Conservation (phyloP, 208 protist genomes). For the Phytomonas sp. region DNA sequence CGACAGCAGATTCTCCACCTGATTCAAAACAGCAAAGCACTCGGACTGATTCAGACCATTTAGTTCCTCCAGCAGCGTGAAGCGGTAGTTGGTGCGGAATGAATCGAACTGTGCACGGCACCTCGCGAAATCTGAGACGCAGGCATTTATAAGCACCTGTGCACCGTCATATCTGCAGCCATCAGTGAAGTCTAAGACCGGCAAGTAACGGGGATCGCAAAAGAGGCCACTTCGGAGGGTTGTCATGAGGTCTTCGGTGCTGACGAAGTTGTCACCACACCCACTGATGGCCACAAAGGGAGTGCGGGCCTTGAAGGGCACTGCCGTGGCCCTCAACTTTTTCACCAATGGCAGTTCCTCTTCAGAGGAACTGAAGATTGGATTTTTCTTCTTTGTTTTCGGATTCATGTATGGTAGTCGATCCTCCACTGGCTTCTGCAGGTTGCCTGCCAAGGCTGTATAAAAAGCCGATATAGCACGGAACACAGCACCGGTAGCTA, state of each 20-base stretch:
- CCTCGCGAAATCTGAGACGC: constrained; percentile 74
- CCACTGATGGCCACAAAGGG: constrained; percentile 83
- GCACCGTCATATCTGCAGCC: constrained; percentile 75
- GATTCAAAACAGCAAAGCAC: constrained; percentile 71
- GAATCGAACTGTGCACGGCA: constrained; percentile 80
- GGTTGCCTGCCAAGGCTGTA: constrained; percentile 35
- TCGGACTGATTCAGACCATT: constrained; percentile 86
- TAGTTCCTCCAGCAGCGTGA: constrained; percentile 79
- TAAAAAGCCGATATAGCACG: constrained; percentile 76
- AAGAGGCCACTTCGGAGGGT: constrained; percentile 78
- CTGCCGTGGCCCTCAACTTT: constrained; percentile 35
- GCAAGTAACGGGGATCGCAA: constrained; percentile 75
- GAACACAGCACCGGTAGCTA: constrained; percentile 57
- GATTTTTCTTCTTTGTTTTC: constrained; percentile 41
- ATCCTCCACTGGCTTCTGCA: constrained; percentile 26
- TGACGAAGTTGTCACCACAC: constrained; percentile 72
- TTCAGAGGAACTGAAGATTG: constrained; percentile 29
- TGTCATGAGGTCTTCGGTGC: constrained; percentile 70
- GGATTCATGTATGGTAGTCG: constrained; percentile 70
- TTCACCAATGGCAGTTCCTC: constrained; percentile 37
- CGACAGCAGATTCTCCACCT: constrained; percentile 58
- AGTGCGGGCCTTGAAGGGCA: constrained; percentile 59
- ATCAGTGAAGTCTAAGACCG: constrained; percentile 72
- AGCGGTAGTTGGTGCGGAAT: constrained; percentile 69
- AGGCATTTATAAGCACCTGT: constrained; percentile 85